Percentiles rank a stretch among this genome's conserved stretches.
Evolutionary conservation across 2,329 filamentous ascomycete genomes (phyloP).

Genomic region (Moelleriella libera): DNA sequence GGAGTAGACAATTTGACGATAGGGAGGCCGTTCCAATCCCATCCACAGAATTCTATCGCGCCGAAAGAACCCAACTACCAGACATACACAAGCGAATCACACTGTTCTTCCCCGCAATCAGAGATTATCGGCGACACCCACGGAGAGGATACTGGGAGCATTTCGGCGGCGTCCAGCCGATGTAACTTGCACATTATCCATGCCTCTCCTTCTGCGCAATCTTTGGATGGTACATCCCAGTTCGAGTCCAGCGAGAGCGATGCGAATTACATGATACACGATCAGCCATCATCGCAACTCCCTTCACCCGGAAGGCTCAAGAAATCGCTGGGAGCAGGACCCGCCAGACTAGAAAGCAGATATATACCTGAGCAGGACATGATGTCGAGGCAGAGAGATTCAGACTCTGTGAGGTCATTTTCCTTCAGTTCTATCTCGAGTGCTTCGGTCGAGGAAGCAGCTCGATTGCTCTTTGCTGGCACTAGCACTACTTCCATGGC

Average conservation of each 20-base stretch:
- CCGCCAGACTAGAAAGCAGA: slow-evolving; percentile 30
- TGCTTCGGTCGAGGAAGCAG: slow-evolving; percentile 34
- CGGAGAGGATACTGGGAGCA: too few relatives aligned
- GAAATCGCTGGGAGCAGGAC: slow-evolving; percentile 22
- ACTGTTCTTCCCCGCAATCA: too few relatives aligned
- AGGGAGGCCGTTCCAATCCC: too few relatives aligned
- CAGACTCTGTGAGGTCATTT: slow-evolving; percentile 36
- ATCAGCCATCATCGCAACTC: slow-evolving; percentile 21
- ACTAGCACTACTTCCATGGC: slow-evolving; percentile 11
- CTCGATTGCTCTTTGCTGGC: slow-evolving; percentile 16
- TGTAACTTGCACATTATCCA: too few relatives aligned
- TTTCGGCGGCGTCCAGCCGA: too few relatives aligned
- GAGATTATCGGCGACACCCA: too few relatives aligned
- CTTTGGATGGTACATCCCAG: not conserved
- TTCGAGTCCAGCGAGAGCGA: slow-evolving; percentile 19
- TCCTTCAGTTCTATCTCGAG: slow-evolving; percentile 44
- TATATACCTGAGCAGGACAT: slow-evolving; percentile 29
- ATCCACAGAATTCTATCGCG: too few relatives aligned
- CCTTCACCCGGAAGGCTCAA: slow-evolving; percentile 18
- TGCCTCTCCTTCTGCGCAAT: not conserved
- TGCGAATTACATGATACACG: slow-evolving; percentile 42
- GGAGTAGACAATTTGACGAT: not conserved
- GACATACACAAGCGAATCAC: too few relatives aligned
- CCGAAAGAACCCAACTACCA: too few relatives aligned
- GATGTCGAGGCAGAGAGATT: slow-evolving; percentile 34